Base-by-base conservation (phyloP, 2,329 filamentous ascomycete genomes). In the Paracoccidioides brasiliensis region DNA sequence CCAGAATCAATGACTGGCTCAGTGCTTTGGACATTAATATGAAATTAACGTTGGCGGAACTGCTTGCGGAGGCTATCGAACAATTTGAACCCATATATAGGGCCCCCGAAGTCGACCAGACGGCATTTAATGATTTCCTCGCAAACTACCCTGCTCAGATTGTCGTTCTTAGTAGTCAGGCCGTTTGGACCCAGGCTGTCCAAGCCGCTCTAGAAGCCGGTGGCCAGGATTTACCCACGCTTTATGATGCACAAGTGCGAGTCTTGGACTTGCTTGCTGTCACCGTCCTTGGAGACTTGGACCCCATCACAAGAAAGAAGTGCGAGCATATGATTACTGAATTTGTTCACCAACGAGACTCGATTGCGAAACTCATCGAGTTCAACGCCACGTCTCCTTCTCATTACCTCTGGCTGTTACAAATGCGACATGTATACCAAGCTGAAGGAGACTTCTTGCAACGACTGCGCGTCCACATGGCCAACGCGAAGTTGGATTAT, bases 1-100 rank as follows among this genome's bases (percentile, higher is more conserved):
- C 94, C 0, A 87, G 89, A 64, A 96, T 99, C 76, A 98, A 99
- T 65, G 93, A 98, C 70, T 99, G 93, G 93, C 79, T 99, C n/a
- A 86, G 88, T 35, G 83, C 94, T 4, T 76, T 99, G 37, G 93
- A 98, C 70, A 84, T 76, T 57, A 94, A 86, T 61, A 97, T 98
- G 90, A 96, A 96, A 70, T 79, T 83, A 38, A 95, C 93, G 0
- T 80, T 99, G 15, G 93, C 93, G 0, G 91, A 97, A 69, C 78
- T 95, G 33, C 79, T 98, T 35, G 84, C 84, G 2, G 90, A 97
- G 68, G 91, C 93, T 2, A 80, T 95, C 42, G 82, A 87, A 40
- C 82, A 86, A 55, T 98, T 95, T 64, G 82, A 83, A 5, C 82
- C 85, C 4, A 82, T 96, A 28, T 90, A 95, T 64, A 78, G 80